Percentiles rank a stretch among this genome's conserved stretches.
phyloP scores from a whole-genome alignment of 306 rosid genomes.

The Geum urbanum region DNA sequence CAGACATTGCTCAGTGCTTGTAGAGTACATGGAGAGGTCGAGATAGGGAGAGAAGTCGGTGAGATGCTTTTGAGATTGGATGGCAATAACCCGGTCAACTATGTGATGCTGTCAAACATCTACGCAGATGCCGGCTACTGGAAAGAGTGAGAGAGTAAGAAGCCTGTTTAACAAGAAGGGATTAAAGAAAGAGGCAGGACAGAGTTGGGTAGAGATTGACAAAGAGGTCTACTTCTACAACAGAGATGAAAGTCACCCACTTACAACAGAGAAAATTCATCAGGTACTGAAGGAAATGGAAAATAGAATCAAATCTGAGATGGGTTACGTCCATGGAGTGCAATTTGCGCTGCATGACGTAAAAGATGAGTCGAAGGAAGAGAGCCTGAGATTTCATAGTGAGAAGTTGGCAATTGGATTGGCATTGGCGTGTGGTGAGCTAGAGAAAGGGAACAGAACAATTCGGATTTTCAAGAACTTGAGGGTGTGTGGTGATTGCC shows the following conservation, averaged over 20 bases:
- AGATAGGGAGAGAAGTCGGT: conserved; percentile 53
- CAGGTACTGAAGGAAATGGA: conserved; percentile 47
- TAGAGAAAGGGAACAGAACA: conserved; percentile 22
- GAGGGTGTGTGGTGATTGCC: conserved; percentile 61
- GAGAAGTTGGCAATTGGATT: conserved; percentile 69
- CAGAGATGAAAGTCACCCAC: conserved; percentile 46
- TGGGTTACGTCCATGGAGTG: conserved; percentile 43
- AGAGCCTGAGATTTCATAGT: conserved; percentile 60
- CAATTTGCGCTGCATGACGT: conserved; percentile 54
- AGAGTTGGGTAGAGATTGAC: conserved; percentile 65
- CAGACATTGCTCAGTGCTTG: conserved; percentile 60
- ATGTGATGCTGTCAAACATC: conserved; percentile 58
- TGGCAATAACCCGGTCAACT: conserved; percentile 46
- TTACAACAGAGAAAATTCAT: conserved; percentile 44
- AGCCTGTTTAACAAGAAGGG: conserved; percentile 40
- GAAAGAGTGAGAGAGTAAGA: conserved; percentile 58
- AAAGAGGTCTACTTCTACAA: conserved; percentile 54
- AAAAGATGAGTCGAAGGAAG: conserved; percentile 59
- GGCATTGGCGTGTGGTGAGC: conserved; percentile 43
- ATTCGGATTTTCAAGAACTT: conserved; percentile 57
- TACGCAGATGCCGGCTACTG: conserved; percentile 55
- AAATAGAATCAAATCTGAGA: conserved; percentile 44
- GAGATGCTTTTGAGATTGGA: conserved; percentile 44
- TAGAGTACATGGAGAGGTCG: conserved; percentile 52
- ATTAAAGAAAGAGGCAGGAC: conserved; percentile 56